These are phyloP conservation scores for Ilex asprella DNA, from an alignment of 257 asterid species.

Conservation along the genomic window DNA sequence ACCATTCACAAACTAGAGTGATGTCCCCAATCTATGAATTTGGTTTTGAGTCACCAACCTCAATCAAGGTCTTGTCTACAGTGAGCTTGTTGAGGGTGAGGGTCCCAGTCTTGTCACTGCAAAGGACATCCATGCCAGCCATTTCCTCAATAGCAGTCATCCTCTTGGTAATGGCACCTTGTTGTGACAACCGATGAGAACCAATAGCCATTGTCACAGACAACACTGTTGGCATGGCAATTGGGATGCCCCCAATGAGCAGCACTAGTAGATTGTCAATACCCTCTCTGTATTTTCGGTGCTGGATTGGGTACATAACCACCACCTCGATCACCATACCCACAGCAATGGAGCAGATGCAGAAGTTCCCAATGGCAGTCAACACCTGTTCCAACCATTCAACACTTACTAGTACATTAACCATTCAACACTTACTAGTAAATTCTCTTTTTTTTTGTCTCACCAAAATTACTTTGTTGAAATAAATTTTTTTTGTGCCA, in stretches of 20 bases:
- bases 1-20: background rate
- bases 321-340: constrained; percentile 74
- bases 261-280: constrained; percentile 78
- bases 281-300: constrained; percentile 65
- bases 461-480: background rate
- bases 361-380: constrained; percentile 88
- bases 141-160: constrained; percentile 98
- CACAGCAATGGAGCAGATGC: constrained; percentile 74
- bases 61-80: constrained; percentile 61
- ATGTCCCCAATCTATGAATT: background rate
- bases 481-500: background rate
- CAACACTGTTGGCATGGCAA: constrained; percentile 92
- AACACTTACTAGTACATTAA: background rate
- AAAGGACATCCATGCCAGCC: constrained; percentile 96
- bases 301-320: constrained; percentile 79
- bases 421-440: background rate
- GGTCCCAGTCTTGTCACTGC: constrained; percentile 94
- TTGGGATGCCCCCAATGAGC: constrained; percentile 91
- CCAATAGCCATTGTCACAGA: constrained; percentile 98
- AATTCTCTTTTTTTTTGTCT: background rate
- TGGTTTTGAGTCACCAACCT: constrained; percentile 36
- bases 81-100: constrained; percentile 90
- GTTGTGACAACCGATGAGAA: constrained; percentile 78
- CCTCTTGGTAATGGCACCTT: constrained; percentile 96
- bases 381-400: constrained; percentile 40